phyloP scores from a whole-genome alignment of 305 asterid species.

The Fraxinus nigra region DNA sequence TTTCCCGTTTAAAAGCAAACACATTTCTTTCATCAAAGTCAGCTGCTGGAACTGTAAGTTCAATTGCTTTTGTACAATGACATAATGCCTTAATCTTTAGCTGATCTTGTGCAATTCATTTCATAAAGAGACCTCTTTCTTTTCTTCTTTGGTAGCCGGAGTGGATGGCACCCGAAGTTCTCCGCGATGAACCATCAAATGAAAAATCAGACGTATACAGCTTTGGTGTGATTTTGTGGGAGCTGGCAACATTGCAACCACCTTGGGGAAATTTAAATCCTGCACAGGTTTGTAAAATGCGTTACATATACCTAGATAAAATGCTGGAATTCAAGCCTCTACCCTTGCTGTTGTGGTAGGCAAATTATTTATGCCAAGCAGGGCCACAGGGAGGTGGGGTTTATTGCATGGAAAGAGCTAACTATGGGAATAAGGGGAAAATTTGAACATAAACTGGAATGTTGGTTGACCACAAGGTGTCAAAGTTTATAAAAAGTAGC shows the following conservation, averaged over 20 bases:
- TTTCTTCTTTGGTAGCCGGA: constrained; percentile 37
- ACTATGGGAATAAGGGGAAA: neutral
- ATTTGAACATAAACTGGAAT: neutral
- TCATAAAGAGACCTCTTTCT: neutral
- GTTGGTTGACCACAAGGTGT: neutral
- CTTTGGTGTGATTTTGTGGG: constrained; percentile 61
- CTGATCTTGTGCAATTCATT: constrained; percentile 10
- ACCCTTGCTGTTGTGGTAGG: neutral
- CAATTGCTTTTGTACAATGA: constrained; percentile 13
- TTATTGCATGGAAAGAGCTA: neutral
- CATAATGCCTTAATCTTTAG: constrained; percentile 18
- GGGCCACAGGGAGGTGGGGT: neutral
- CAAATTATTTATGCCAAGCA: neutral
- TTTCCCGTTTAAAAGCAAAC: constrained; percentile 91
- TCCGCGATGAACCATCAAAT: constrained; percentile 59
- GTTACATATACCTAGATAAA: neutral
- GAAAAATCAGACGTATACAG: constrained; percentile 61
- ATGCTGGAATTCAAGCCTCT: constrained; percentile 5
- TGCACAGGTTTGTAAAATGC: constrained; percentile 43
- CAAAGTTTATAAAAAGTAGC: neutral
- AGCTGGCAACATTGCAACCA: constrained; percentile 51
- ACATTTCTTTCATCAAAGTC: constrained; percentile 98
- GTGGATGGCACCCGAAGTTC: constrained; percentile 73
- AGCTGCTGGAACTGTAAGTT: constrained; percentile 98
- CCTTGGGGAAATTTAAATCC: constrained; percentile 57